phyloP scores from a whole-genome alignment of 164 flowering plant species.

The Malania oleifera region DNA sequence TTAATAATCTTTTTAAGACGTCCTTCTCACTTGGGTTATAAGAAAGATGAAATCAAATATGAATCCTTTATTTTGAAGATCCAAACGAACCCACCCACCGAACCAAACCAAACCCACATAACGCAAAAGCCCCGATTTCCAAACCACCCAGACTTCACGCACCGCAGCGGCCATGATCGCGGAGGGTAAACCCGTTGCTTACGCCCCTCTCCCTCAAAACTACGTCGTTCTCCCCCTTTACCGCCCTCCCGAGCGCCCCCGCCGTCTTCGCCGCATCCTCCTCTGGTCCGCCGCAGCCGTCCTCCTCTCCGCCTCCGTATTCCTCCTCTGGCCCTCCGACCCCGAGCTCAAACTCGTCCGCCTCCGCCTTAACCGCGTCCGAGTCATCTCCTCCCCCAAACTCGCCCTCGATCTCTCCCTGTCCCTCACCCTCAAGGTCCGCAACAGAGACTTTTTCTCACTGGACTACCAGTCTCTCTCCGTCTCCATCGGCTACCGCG shows the following conservation, averaged over 20 bases:
- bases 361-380: constrained; percentile 34
- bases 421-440: constrained; percentile 41
- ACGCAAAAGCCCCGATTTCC: background rate
- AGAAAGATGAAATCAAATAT: too few species aligned
- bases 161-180: constrained; percentile 7
- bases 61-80: too few species aligned
- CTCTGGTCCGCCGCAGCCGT: constrained; percentile 15
- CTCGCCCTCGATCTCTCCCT: constrained; percentile 50
- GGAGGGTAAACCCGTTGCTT: constrained; percentile 13
- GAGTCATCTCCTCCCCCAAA: constrained; percentile 30
- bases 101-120: background rate
- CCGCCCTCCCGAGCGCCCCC: constrained; percentile 19
- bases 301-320: constrained; percentile 33
- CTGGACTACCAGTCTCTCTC: constrained; percentile 38
- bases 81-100: too few species aligned
- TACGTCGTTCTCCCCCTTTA: constrained; percentile 8
- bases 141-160: too few species aligned
- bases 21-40: too few species aligned
- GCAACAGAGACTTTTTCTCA: constrained; percentile 60
- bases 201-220: constrained; percentile 16
- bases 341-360: constrained; percentile 52
- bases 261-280: background rate
- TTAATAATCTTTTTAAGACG: too few species aligned
- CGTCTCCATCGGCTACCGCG: constrained; percentile 62
- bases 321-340: constrained; percentile 65